Percentiles rank a stretch among this genome's conserved stretches.
Evolutionary conservation across 2,329 filamentous ascomycete genomes (phyloP).

Genomic region (Ophiostoma pallidulum): DNA sequence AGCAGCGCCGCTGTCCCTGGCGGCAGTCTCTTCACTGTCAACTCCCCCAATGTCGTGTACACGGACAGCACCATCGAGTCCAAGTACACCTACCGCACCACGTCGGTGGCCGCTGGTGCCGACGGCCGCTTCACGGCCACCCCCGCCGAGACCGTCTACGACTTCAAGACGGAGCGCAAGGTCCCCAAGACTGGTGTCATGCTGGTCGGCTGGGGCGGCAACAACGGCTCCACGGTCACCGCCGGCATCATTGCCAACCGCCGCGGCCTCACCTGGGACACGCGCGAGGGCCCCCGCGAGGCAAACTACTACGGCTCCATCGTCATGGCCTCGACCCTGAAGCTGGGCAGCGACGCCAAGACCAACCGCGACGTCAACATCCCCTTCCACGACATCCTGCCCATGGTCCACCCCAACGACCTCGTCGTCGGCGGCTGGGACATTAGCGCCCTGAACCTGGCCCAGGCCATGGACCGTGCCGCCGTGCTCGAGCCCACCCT

Average conservation of each 20-base stretch:
- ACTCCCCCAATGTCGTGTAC: conserved; percentile 88
- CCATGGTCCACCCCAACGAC: conserved; percentile 96
- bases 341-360: conserved; percentile 79
- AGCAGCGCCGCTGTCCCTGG: conserved; percentile 30
- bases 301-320: conserved; percentile 99
- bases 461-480: conserved; percentile 89
- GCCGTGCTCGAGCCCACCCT: conserved; percentile 91
- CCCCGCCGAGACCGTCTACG: conserved; percentile 82
- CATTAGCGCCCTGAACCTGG: conserved; percentile 83
- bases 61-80: conserved; percentile 80
- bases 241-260: conserved; percentile 96
- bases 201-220: conserved; percentile 95
- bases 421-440: conserved; percentile 95
- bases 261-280: conserved; percentile 79
- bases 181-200: conserved; percentile 92
- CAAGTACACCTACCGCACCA: conserved; percentile 95
- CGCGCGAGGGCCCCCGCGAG: conserved; percentile 72
- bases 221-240: conserved; percentile 96
- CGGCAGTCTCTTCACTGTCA: conserved; percentile 69
- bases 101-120: conserved; percentile 58
- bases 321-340: conserved; percentile 94
- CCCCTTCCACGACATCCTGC: conserved; percentile 86
- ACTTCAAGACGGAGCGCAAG: conserved; percentile 95
- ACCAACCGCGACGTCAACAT: conserved; percentile 89
- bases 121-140: conserved; percentile 73